These are phyloP conservation scores for Durusdinium trenchii DNA, from an alignment of 73 alveolate genomes.

Conservation along the genomic window DNA sequence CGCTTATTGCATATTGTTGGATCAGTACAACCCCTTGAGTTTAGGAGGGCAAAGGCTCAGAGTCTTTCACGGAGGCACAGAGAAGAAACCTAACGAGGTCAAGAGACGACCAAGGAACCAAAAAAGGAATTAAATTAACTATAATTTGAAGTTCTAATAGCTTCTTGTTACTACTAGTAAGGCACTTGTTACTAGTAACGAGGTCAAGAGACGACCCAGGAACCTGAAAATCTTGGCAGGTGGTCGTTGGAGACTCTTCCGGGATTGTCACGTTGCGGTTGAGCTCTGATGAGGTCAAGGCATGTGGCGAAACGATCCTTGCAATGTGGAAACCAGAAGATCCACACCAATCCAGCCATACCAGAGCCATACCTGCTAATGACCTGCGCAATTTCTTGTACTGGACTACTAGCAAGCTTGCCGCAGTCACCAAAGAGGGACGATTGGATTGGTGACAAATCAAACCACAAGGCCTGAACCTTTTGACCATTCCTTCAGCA, in stretches of 20 bases:
- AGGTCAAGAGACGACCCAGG: too few relatives aligned
- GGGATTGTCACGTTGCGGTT: conserved; percentile 65
- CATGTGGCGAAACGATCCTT: background rate
- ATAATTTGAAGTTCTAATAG: background rate
- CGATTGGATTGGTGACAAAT: too few relatives aligned
- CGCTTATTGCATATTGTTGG: background rate
- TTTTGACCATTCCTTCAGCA: too few relatives aligned
- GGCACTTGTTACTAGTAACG: background rate
- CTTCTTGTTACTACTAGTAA: background rate
- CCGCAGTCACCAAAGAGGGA: too few relatives aligned
- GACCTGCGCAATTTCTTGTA: too few relatives aligned
- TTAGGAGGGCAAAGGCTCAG: conserved; percentile 74
- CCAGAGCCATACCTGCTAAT: too few relatives aligned
- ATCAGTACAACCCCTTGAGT: background rate
- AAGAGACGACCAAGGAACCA: background rate
- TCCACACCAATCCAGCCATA: too few relatives aligned
- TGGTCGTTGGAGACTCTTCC: conserved; percentile 57
- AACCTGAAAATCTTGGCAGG: background rate
- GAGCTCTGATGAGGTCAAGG: conserved; percentile 73
- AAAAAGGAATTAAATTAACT: too few relatives aligned
- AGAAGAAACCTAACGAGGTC: background rate
- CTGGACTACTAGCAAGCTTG: too few relatives aligned
- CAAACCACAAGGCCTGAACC: too few relatives aligned
- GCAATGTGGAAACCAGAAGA: too few relatives aligned
- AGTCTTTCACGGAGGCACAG: conserved; percentile 55